These are phyloP conservation scores for Pulchroboletus neoregius DNA, from an alignment of 1,284 basidiomycete species.

Conservation along the genomic window DNA sequence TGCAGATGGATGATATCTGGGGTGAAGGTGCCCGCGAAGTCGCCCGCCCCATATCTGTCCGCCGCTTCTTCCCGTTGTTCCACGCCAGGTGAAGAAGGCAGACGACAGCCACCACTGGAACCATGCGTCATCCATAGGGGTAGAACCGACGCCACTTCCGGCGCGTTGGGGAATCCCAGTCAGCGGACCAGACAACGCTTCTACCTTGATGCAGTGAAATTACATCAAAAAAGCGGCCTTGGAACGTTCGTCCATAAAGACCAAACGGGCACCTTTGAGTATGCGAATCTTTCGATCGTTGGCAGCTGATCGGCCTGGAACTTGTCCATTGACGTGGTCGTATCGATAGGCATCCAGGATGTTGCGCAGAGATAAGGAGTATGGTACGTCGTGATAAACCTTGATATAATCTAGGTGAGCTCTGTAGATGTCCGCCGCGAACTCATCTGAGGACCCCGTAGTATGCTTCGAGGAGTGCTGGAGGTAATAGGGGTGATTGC, in stretches of 20 bases:
- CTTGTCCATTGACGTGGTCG: constrained; percentile 6
- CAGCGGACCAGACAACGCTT: constrained; percentile 16
- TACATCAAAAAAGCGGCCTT: constrained; percentile 41
- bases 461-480: constrained; percentile 8
- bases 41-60: constrained; percentile 3
- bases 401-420: constrained; percentile 52
- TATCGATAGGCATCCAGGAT: constrained; percentile 48
- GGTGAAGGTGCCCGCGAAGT: constrained; percentile 16
- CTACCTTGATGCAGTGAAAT: constrained; percentile 19
- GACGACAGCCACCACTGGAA: constrained; percentile 9
- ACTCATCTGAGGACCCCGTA: constrained; percentile 7
- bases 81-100: constrained; percentile 14
- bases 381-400: constrained; percentile 53
- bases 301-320: constrained; percentile 25
- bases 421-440: constrained; percentile 17
- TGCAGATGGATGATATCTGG: constrained; percentile 5
- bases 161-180: constrained; percentile 20
- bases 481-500: constrained; percentile 16
- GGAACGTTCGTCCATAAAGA: constrained; percentile 43
- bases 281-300: constrained; percentile 34
- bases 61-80: constrained; percentile 12
- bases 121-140: constrained; percentile 14
- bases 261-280: constrained; percentile 35
- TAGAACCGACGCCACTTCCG: constrained; percentile 17
- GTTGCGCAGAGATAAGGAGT: constrained; percentile 48